Base-by-base conservation (phyloP, 1,284 basidiomycete genomes). In the Cerrena zonata region DNA sequence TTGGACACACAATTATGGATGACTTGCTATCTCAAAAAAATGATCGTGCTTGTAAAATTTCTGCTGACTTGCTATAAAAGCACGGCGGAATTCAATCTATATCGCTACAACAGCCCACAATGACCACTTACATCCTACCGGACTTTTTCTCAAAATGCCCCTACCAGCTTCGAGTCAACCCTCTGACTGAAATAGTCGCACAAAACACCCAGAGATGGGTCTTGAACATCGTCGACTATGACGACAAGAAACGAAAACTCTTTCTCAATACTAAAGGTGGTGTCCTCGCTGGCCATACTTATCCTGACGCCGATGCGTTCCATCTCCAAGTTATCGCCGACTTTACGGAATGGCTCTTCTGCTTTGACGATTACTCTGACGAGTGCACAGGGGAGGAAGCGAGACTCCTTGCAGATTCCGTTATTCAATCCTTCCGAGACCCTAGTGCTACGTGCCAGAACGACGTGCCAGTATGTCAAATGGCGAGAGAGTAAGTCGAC, bases 101-200 rank as follows among this genome's bases (percentile, higher is more conserved):
- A n/a, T n/a, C n/a, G n/a, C n/a, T n/a, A n/a, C n/a, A n/a, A n/a
- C n/a, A n/a, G 63, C n/a, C n/a, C n/a, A n/a, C n/a, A n/a, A n/a
- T n/a, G n/a, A n/a, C n/a, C n/a, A n/a, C 38, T 30, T 48, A 80
- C 56, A 58, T 77, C 55, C 69, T 86, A 46, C 84, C 84, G 30
- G 82, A 86, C 69, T 78, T 86, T 53, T 74, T 85, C 58, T 80
- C 82, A 1, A 79, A 83, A 54, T 86, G 84, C 56, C 71, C 70
- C 26, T 84, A 82, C 64, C 65, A 72, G 19, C 70, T 80, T 38
- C 76, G 70, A 49, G 62, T 71, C 53, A 84, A 74, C 64, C 74
- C 76, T 23, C 73, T 84, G 58, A 71, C 75, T 55, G 78, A 79
- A 61, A 74, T 73, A 49, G 74, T 79, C 48, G 78, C 80, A 10